Base-by-base conservation (phyloP, 768 basidiomycete genomes). In the Boletus rubropictus region DNA sequence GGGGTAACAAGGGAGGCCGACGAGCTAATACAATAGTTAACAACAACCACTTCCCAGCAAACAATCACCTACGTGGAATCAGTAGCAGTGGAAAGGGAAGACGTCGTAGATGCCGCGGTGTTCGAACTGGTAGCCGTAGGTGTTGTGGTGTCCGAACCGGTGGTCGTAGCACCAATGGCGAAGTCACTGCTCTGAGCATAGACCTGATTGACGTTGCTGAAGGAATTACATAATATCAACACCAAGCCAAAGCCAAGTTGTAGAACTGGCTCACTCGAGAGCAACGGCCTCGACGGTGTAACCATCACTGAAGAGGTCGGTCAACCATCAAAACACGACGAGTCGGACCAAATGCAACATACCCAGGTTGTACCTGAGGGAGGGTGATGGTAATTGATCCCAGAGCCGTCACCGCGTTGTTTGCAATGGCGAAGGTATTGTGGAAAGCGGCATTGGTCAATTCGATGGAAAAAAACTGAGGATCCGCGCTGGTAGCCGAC, bases 371-470 rank as follows among this genome's bases (percentile, higher is more conserved):
- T 21, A 84, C 71, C 18, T 68, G 41, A n/a, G 80, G 80, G 4
- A 84, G 50, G 0, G 42, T 32, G n/a, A 84, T 14, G 1, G 68
- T 69, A 3, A 76, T 1, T 1, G 54, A 29, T 1, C 69, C 68
- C 6, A 42, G 12, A 2, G 65, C 34, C 1, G 77, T 69, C 20
- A 67, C 47, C 2, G 84, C 68, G 49, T 77, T 79, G 70, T 75
- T 81, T 11, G 72, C 75, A 45, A 86, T 71, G 39, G 76, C 81
- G 40, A 73, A 77, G 0, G 69, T 44, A 46, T 78, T 64, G 67
- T 82, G 68, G 73, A 84, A 85, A 1, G 24, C 20, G 0, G 56
- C 15, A 63, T 82, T 80, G 39, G 53, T 42, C 44, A 85, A 64
- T 61, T 77, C 71, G 14, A 84, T 28, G 17, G 74, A 67, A 57